phyloP scores from a whole-genome alignment of 345 rosid species.

The Pelargonium nanum region DNA sequence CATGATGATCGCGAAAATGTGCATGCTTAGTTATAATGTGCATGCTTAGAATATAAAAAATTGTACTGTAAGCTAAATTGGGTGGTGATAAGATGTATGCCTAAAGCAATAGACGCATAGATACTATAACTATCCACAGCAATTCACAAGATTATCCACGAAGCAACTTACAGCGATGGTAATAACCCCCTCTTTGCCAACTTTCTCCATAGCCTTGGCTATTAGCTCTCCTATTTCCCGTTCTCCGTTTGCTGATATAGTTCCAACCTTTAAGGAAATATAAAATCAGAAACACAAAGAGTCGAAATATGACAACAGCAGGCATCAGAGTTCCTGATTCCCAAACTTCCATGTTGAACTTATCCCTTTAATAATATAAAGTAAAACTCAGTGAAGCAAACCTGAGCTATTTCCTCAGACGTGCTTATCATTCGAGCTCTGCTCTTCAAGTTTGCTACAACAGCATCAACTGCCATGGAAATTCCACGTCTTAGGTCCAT shows the following conservation, averaged over 20 bases:
- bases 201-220: slow-evolving; percentile 98
- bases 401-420: slow-evolving; percentile 95
- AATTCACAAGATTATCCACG: too few relatives aligned
- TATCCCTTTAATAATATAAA: too few relatives aligned
- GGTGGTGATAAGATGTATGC: too few relatives aligned
- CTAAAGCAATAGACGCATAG: too few relatives aligned
- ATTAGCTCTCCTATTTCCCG: slow-evolving; percentile 94
- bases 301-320: not conserved
- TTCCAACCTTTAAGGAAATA: slow-evolving; percentile 57
- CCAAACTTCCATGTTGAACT: not conserved
- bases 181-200: slow-evolving; percentile 98
- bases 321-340: not conserved
- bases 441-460: slow-evolving; percentile 80
- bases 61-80: too few relatives aligned
- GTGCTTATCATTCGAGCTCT: slow-evolving; percentile 93
- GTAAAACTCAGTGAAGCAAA: not conserved
- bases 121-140: too few relatives aligned
- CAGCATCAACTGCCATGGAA: slow-evolving; percentile 83
- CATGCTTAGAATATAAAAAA: too few relatives aligned
- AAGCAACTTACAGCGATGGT: slow-evolving; percentile 61
- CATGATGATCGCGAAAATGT: not conserved
- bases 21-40: too few relatives aligned
- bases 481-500: slow-evolving; percentile 95
- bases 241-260: slow-evolving; percentile 96
- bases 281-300: not conserved